Conservation (phyloP, 768 basidiomycete species). For the Sistotremastrum suecicum region DNA sequence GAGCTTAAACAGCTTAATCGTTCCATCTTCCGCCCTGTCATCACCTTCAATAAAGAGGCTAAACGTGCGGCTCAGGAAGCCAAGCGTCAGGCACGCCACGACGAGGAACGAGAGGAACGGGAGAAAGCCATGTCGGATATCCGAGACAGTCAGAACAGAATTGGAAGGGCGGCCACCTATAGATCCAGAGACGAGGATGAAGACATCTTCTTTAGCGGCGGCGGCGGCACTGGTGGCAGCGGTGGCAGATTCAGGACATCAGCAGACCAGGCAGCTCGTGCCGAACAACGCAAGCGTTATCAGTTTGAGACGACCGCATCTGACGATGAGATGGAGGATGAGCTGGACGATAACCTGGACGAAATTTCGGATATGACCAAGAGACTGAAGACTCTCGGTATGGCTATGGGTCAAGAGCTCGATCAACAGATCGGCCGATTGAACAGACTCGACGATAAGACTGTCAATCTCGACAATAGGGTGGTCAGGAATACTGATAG, state of each 20-base stretch:
- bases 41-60: constrained; percentile 84
- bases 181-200: constrained; percentile 31
- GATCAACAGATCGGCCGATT: constrained; percentile 76
- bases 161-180: constrained; percentile 60
- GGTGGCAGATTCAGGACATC: constrained; percentile 30
- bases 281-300: constrained; percentile 67
- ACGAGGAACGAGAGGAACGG: constrained; percentile 71
- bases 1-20: constrained; percentile 91
- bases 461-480: constrained; percentile 56
- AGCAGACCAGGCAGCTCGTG: constrained; percentile 38
- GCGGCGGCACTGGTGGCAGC: constrained; percentile 19
- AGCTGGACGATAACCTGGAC: constrained; percentile 82
- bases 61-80: constrained; percentile 82
- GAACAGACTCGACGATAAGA: constrained; percentile 64
- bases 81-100: constrained; percentile 72
- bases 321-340: constrained; percentile 91
- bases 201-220: constrained; percentile 12
- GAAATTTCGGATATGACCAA: constrained; percentile 71
- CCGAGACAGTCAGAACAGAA: constrained; percentile 72
- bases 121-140: constrained; percentile 80
- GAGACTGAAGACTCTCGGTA: constrained; percentile 63
- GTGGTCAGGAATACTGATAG: constrained; percentile 74
- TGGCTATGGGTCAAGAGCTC: constrained; percentile 79
- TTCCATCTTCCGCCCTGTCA: constrained; percentile 87
- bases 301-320: constrained; percentile 86